phyloP scores from a whole-genome alignment of 192 early-diverging fungal species.

The Entomortierella beljakovae region DNA sequence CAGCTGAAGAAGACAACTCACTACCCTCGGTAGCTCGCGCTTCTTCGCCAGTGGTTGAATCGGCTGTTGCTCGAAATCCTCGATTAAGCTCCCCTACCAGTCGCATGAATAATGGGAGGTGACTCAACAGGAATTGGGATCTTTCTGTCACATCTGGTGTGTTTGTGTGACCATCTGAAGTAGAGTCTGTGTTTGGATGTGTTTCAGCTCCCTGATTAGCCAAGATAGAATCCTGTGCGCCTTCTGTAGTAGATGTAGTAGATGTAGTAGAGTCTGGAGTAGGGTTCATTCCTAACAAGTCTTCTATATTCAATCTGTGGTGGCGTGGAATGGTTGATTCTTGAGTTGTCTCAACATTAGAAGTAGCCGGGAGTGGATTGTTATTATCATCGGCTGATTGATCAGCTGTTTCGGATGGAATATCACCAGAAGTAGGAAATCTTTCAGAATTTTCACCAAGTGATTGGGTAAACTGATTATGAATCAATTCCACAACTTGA shows the following conservation, averaged over 20 bases:
- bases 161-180: neutral
- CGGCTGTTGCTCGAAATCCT: neutral
- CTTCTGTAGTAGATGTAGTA: conserved; percentile 5
- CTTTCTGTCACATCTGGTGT: neutral
- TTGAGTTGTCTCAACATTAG: too few species aligned
- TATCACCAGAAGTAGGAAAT: neutral
- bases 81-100: conserved; percentile 30
- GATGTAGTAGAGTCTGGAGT: neutral
- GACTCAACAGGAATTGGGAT: conserved; percentile 20
- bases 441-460: neutral
- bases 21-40: neutral
- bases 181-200: neutral
- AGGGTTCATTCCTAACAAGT: conserved; percentile 32
- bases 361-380: too few species aligned
- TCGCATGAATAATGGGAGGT: conserved; percentile 36
- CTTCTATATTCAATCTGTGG: conserved; percentile 22
- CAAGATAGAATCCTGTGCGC: neutral
- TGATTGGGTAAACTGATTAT: conserved; percentile 21
- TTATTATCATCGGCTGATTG: too few species aligned
- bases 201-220: neutral
- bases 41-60: neutral
- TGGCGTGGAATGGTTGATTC: too few species aligned
- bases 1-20: neutral
- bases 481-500: conserved; percentile 24
- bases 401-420: too few species aligned